Conservation (phyloP, 2,329 filamentous ascomycete species). For the Neurospora sp. region DNA sequence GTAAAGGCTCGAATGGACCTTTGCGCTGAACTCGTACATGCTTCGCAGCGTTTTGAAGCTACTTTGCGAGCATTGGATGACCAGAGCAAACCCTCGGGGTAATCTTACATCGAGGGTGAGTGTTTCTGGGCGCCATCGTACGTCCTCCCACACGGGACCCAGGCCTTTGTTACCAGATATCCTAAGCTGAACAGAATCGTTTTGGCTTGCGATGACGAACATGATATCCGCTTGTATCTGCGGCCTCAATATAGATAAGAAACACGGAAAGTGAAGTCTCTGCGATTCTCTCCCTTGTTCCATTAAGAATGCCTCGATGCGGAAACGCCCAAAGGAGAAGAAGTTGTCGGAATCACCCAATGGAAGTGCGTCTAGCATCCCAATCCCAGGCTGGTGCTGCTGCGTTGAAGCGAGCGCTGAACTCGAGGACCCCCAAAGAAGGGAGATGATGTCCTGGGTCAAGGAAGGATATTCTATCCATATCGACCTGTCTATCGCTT, state of each 20-base stretch:
- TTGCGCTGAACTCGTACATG: constrained; percentile 75
- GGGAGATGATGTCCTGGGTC: constrained; percentile 58
- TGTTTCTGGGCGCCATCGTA: constrained; percentile 64
- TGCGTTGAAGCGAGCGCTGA: constrained; percentile 38
- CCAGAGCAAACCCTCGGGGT: constrained; percentile 65
- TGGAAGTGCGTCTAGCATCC: constrained; percentile 60
- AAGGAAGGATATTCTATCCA: constrained; percentile 72
- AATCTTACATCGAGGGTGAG: constrained; percentile 58
- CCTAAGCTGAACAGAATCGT: constrained; percentile 62
- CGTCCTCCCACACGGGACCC: constrained; percentile 70
- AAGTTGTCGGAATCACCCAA: constrained; percentile 62
- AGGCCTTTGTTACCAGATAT: constrained; percentile 59
- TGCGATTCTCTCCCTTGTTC: constrained; percentile 62
- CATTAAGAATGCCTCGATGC: constrained; percentile 63
- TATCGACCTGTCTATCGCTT: constrained; percentile 69
- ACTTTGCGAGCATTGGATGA: constrained; percentile 59
- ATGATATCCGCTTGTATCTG: constrained; percentile 59
- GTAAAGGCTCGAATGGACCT: constrained; percentile 61
- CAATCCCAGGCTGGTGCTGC: constrained; percentile 35
- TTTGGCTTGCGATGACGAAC: constrained; percentile 70
- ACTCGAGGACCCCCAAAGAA: constrained; percentile 54
- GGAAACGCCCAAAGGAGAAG: constrained; percentile 73
- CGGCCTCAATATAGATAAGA: constrained; percentile 65
- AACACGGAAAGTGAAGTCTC: constrained; percentile 59
- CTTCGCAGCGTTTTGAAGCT: constrained; percentile 73